Evolutionary conservation across 164 flowering plant genomes (phyloP).

Genomic region (Vitis amurensis): DNA sequence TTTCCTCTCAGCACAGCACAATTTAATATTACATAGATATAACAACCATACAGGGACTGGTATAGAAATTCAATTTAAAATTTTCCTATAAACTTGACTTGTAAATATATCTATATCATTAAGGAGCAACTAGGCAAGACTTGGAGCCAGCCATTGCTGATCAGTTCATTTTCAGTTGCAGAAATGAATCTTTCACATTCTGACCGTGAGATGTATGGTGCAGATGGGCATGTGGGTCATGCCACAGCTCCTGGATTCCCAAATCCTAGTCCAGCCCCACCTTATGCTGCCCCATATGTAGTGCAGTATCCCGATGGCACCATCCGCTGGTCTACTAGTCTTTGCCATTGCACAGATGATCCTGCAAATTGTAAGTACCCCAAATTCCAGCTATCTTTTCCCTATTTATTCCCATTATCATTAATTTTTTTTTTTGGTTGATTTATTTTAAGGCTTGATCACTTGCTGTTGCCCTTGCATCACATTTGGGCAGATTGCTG

Average conservation of each 20-base stretch:
- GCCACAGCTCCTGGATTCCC: conserved; percentile 3
- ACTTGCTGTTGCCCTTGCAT: conserved; percentile 56
- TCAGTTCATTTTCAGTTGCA: neutral
- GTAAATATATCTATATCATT: too few relatives aligned
- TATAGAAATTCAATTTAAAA: too few relatives aligned
- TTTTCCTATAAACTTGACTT: too few relatives aligned
- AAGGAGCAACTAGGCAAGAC: too few relatives aligned
- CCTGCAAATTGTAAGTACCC: conserved; percentile 41
- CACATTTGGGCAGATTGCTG: conserved; percentile 55
- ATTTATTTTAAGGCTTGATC: conserved; percentile 27
- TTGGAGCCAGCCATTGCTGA: too few relatives aligned
- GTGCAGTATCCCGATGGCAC: neutral
- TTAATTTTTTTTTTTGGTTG: neutral
- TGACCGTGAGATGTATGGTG: conserved; percentile 1
- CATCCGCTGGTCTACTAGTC: conserved; percentile 45
- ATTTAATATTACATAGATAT: too few relatives aligned
- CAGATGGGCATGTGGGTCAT: neutral
- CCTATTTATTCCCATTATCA: neutral
- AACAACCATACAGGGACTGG: too few relatives aligned
- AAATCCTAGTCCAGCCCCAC: neutral
- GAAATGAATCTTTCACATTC: conserved; percentile 4
- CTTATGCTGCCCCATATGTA: neutral
- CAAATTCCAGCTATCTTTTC: neutral
- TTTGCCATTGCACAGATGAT: conserved; percentile 54
- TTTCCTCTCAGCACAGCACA: too few relatives aligned